phyloP scores from a whole-genome alignment of 805 yeast species.

The Barnettozyma populi region DNA sequence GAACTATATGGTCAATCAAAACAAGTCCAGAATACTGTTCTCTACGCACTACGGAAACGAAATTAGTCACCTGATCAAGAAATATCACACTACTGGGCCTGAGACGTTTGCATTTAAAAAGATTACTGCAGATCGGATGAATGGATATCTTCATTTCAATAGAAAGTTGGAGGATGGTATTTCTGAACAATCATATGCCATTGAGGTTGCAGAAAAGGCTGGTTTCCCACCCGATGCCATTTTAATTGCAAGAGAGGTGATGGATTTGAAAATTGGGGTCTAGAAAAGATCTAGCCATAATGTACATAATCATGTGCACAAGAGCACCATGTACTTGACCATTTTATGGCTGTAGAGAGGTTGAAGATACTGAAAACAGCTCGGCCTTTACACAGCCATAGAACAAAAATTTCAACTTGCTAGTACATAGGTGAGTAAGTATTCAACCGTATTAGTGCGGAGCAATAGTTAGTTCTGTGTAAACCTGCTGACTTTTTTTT shows the following conservation, averaged over 20 bases:
- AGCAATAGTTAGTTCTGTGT: no score
- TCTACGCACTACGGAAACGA: conserved; percentile 95
- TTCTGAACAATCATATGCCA: conserved; percentile 92
- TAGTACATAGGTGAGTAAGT: no score
- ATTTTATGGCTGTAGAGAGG: no score
- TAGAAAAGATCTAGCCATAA: not conserved
- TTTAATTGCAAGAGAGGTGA: conserved; percentile 71
- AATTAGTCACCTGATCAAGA: conserved; percentile 65
- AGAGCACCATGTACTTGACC: no score
- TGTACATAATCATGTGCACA: not conserved
- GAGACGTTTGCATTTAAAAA: conserved; percentile 66
- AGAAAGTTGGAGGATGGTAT: conserved; percentile 90
- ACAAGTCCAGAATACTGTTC: conserved; percentile 75
- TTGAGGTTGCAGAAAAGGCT: conserved; percentile 92
- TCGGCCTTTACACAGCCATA: no score
- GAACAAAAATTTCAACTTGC: no score
- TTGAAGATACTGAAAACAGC: no score
- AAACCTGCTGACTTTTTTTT: no score
- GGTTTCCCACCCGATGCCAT: conserved; percentile 85
- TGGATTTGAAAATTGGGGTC: conserved; percentile 21
- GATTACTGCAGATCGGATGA: conserved; percentile 28
- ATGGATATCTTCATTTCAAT: conserved; percentile 66
- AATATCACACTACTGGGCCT: conserved; percentile 55
- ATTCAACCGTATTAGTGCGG: no score
- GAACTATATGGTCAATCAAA: conserved; percentile 67